Evolutionary conservation across 495 filamentous ascomycete genomes (phyloP).

Genomic region (Cercophora scortea): DNA sequence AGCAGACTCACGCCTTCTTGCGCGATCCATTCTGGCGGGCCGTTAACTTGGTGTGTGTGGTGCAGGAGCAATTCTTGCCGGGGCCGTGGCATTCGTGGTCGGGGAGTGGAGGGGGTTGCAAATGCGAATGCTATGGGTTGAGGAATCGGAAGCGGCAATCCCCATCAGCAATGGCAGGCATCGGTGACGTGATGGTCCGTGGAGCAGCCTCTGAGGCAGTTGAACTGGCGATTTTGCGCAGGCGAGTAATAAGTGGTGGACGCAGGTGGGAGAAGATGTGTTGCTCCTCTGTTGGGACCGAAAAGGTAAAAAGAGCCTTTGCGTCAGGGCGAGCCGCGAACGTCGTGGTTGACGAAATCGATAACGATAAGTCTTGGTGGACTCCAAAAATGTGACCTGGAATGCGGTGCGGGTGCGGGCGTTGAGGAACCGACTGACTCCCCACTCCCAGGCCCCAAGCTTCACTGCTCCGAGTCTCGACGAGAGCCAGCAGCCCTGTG

Average conservation of each 20-base stretch:
- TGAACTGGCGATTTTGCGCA: neutral
- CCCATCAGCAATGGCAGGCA: constrained; percentile 38
- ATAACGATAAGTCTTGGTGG: constrained; percentile 15
- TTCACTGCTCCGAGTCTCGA: no score
- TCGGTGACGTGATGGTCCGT: constrained; percentile 25
- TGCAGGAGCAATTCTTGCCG: constrained; percentile 1
- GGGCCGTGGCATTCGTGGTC: constrained; percentile 28
- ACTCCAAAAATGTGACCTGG: constrained; percentile 5
- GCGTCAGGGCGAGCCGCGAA: constrained; percentile 7
- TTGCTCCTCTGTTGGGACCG: neutral
- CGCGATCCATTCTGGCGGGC: constrained; percentile 65
- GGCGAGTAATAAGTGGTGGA: neutral
- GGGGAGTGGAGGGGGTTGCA: neutral
- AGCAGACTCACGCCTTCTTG: constrained; percentile 64
- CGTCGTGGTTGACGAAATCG: constrained; percentile 20
- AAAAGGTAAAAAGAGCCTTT: neutral
- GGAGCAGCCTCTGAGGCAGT: constrained; percentile 14
- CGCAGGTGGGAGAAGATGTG: neutral
- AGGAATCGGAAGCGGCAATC: constrained; percentile 37
- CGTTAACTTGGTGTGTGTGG: constrained; percentile 16
- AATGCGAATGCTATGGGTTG: constrained; percentile 38
- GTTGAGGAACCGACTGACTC: no score
- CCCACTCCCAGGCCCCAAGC: no score
- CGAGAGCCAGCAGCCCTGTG: no score
- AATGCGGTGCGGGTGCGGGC: no score